Percentiles rank a stretch among this genome's conserved stretches.
These are phyloP conservation scores for Bretziella fagacearum DNA, from an alignment of 2,329 filamentous ascomycete species.

Conservation along the genomic window DNA sequence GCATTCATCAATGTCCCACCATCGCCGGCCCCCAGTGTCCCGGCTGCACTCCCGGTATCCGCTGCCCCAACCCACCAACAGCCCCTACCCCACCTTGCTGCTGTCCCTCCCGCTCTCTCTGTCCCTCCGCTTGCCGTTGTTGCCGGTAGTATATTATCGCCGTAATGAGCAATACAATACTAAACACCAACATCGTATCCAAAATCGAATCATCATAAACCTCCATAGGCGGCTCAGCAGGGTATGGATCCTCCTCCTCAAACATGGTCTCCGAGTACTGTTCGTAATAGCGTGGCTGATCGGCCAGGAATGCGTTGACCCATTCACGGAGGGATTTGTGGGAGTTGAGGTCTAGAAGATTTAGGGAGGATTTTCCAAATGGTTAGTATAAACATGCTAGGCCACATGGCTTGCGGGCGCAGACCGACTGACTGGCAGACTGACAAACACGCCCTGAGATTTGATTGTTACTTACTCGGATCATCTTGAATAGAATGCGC, in stretches of 20 bases:
- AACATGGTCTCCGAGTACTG: conserved; percentile 33
- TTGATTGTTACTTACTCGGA: conserved; percentile 41
- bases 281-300: conserved; percentile 48
- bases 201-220: conserved; percentile 61
- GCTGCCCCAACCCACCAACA: background rate
- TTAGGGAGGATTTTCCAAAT: background rate
- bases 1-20: conserved; percentile 1
- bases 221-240: conserved; percentile 43
- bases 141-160: conserved; percentile 70
- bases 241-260: conserved; percentile 31
- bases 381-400: background rate
- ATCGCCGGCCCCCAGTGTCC: conserved; percentile 3
- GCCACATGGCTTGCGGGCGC: background rate
- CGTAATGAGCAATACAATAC: conserved; percentile 54
- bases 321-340: conserved; percentile 70
- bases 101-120: conserved; percentile 12
- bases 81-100: background rate
- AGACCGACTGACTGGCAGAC: background rate
- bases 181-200: conserved; percentile 72
- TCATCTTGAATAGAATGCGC: conserved; percentile 88
- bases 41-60: background rate
- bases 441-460: background rate
- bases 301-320: conserved; percentile 68
- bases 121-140: conserved; percentile 39
- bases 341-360: conserved; percentile 42